A percentile compares a stretch with the other conserved stretches of the same genome.
These are phyloP conservation scores for Ceratocystiopsis brevicomis DNA, from an alignment of 2,329 filamentous ascomycete species.

Conservation along the genomic window DNA sequence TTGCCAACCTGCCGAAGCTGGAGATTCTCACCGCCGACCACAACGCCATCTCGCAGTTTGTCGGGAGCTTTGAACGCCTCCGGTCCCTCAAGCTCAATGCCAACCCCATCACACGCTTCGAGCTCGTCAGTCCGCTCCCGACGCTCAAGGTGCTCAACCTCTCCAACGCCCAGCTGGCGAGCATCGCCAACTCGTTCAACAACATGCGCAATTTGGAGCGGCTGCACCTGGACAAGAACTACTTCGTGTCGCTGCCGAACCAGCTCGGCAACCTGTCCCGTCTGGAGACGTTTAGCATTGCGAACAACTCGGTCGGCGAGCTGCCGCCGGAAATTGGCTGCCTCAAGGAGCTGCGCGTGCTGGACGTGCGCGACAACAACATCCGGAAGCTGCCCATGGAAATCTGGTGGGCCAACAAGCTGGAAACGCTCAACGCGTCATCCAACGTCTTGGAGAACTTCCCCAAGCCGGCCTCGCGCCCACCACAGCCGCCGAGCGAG, in stretches of 20 bases:
- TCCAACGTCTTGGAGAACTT: slow-evolving; percentile 86
- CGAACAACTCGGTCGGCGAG: slow-evolving; percentile 71
- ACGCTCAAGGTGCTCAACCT: slow-evolving; percentile 76
- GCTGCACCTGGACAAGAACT: slow-evolving; percentile 81
- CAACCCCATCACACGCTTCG: slow-evolving; percentile 88
- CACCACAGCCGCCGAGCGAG: slow-evolving; percentile 38
- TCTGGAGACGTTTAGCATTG: slow-evolving; percentile 83
- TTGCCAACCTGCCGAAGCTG: slow-evolving; percentile 66
- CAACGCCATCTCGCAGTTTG: slow-evolving; percentile 79
- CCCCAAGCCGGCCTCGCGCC: slow-evolving; percentile 63
- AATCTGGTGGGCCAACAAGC: slow-evolving; percentile 82
- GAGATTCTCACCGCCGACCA: slow-evolving; percentile 83
- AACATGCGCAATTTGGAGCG: slow-evolving; percentile 77
- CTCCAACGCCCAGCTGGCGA: slow-evolving; percentile 76
- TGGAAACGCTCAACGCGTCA: slow-evolving; percentile 86
- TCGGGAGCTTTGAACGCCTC: slow-evolving; percentile 70
- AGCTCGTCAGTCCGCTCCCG: slow-evolving; percentile 56
- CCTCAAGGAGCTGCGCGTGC: slow-evolving; percentile 60
- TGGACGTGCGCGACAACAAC: slow-evolving; percentile 89
- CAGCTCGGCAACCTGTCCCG: slow-evolving; percentile 69
- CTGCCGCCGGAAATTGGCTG: slow-evolving; percentile 79
- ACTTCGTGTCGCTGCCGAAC: slow-evolving; percentile 74
- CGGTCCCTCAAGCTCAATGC: slow-evolving; percentile 78
- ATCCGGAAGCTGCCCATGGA: slow-evolving; percentile 74
- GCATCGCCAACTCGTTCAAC: slow-evolving; percentile 74